phyloP scores from a whole-genome alignment of 1,284 basidiomycete genomes.

The Cryptococcus sp. region DNA sequence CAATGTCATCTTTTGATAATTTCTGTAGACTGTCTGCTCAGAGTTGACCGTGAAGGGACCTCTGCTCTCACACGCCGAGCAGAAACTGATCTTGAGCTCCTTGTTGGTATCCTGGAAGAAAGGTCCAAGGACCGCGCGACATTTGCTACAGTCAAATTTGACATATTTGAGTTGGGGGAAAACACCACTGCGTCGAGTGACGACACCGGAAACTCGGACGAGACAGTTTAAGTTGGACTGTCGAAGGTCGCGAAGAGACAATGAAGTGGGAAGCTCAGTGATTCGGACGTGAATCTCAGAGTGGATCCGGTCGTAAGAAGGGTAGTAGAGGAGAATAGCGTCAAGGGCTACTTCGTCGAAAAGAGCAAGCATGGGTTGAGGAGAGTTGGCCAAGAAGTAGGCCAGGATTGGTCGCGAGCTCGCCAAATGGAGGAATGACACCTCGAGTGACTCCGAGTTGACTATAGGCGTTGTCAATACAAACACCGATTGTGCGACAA shows the following conservation, averaged over 20 bases:
- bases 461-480: constrained; percentile 56
- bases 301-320: constrained; percentile 94
- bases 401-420: constrained; percentile 91
- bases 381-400: constrained; percentile 95
- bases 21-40: constrained; percentile 96
- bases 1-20: constrained; percentile 98
- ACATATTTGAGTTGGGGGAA: constrained; percentile 99
- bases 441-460: constrained; percentile 95
- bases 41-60: constrained; percentile 97
- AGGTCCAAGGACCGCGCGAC: constrained; percentile 86
- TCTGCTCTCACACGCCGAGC: constrained; percentile 87
- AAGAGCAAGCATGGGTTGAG: constrained; percentile 85
- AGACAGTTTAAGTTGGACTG: constrained; percentile 91
- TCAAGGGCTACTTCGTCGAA: constrained; percentile 95
- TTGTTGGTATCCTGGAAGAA: constrained; percentile 96
- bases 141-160: constrained; percentile 96
- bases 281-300: constrained; percentile 97
- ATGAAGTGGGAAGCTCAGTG: constrained; percentile 85
- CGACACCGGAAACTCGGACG: constrained; percentile 94
- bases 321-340: constrained; percentile 93
- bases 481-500: neutral
- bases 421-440: constrained; percentile 90
- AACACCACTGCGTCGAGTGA: constrained; percentile 91
- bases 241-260: constrained; percentile 89
- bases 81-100: constrained; percentile 93